These are phyloP conservation scores for Podospora bellae-mahoneyi DNA, from an alignment of 495 filamentous ascomycete genomes.

Conservation along the genomic window DNA sequence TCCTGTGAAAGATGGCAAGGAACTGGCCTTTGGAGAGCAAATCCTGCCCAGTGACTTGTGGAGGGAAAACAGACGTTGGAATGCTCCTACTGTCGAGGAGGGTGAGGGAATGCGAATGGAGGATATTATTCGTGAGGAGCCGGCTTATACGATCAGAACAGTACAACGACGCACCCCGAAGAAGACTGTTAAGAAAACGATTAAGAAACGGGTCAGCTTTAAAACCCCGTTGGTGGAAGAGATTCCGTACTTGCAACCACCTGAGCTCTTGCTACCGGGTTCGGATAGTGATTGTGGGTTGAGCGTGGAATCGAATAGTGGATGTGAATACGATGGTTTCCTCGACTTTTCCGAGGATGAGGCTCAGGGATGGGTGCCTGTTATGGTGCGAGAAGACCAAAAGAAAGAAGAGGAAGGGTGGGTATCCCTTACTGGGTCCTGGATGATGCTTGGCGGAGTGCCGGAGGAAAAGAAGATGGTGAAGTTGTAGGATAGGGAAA, in stretches of 20 bases:
- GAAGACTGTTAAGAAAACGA: neutral
- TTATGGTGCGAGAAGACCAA: constrained; percentile 16
- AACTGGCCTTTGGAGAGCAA: neutral
- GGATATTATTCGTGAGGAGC: neutral
- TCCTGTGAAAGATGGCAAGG: neutral
- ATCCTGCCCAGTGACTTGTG: neutral
- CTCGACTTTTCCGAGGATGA: constrained; percentile 2
- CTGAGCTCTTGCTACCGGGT: neutral
- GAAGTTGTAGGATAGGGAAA: neutral
- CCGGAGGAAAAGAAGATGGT: neutral
- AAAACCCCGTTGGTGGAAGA: neutral
- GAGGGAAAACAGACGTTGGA: constrained; percentile 2
- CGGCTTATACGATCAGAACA: neutral
- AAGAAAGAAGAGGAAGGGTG: constrained; percentile 10
- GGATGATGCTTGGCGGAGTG: constrained; percentile 7
- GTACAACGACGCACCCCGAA: neutral
- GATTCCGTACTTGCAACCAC: neutral
- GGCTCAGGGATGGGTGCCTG: constrained; percentile 14
- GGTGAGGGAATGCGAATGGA: constrained; percentile 1
- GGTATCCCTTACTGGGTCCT: constrained; percentile 18
- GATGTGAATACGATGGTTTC: neutral
- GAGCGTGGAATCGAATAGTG: constrained; percentile 3
- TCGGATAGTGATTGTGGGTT: neutral
- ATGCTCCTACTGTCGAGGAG: neutral
- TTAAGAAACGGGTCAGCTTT: neutral